These are phyloP conservation scores for Dispira simplex DNA, from an alignment of 192 early-diverging fungal species.

Conservation along the genomic window DNA sequence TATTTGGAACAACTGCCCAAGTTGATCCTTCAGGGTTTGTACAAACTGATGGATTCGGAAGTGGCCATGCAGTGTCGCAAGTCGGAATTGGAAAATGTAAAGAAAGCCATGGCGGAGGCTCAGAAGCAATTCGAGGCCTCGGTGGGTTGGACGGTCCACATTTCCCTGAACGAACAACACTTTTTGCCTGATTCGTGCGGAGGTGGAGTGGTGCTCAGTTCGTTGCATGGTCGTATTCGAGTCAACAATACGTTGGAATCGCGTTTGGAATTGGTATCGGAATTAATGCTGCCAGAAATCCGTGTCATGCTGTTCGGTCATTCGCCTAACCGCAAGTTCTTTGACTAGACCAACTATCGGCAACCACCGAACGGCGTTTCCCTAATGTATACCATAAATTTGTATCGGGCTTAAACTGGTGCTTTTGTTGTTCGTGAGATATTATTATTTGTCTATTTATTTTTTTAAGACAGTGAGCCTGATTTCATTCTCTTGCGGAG, in stretches of 20 bases:
- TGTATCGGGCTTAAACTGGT: background rate
- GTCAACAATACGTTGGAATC: constrained; percentile 84
- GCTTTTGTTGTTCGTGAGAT: background rate
- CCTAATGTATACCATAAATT: background rate
- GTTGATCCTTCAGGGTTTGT: constrained; percentile 70
- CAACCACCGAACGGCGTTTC: background rate
- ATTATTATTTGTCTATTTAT: background rate
- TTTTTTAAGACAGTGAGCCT: background rate
- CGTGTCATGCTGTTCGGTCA: constrained; percentile 81
- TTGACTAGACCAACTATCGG: constrained; percentile 40
- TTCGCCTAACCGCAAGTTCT: constrained; percentile 82
- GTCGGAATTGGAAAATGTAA: constrained; percentile 45
- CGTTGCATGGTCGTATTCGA: constrained; percentile 59
- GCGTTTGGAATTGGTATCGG: constrained; percentile 68
- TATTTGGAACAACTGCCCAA: constrained; percentile 53
- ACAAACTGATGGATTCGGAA: constrained; percentile 69
- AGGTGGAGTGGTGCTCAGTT: constrained; percentile 78
- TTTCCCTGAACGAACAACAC: constrained; percentile 38
- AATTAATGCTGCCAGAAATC: constrained; percentile 87
- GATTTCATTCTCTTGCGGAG: background rate
- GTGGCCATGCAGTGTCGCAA: constrained; percentile 57
- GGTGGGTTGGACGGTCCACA: constrained; percentile 25
- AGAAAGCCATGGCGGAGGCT: constrained; percentile 32
- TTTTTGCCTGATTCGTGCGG: constrained; percentile 61
- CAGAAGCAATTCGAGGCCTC: constrained; percentile 38